phyloP scores from a whole-genome alignment of 2,329 filamentous ascomycete genomes.

The Botrytis elliptica region DNA sequence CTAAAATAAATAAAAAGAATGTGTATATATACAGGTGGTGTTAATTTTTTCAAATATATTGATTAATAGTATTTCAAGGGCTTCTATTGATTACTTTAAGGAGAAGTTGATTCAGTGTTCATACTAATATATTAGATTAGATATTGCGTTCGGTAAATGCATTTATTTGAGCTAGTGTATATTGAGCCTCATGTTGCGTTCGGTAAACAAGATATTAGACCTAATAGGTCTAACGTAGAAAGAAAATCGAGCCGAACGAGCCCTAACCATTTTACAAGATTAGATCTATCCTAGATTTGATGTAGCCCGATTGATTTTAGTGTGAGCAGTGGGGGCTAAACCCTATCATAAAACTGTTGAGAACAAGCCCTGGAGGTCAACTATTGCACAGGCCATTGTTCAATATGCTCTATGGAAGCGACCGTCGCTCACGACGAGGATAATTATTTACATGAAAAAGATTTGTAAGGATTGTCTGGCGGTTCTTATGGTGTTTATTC shows the following conservation, averaged over 20 bases:
- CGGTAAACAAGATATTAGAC: no score
- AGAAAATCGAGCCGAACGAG: no score
- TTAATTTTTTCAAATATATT: no score
- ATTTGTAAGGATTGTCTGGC: background rate
- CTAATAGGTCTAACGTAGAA: no score
- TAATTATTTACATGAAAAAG: background rate
- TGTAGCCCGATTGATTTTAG: background rate
- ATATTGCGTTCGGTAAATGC: no score
- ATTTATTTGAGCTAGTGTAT: no score
- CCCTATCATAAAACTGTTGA: background rate
- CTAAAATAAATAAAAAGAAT: background rate
- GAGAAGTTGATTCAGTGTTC: no score
- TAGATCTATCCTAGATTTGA: background rate
- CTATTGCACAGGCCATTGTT: background rate
- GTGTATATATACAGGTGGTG: background rate
- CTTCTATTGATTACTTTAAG: no score
- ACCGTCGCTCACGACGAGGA: background rate
- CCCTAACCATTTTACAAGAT: no score
- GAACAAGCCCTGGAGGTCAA: background rate
- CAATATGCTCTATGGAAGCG: background rate
- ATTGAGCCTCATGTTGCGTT: no score
- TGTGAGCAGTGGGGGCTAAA: background rate
- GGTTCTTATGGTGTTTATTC: background rate
- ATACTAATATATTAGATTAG: no score
- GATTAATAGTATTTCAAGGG: no score